Conservation (phyloP, 208 protist species). For the Blastocrithidia nonstop region DNA sequence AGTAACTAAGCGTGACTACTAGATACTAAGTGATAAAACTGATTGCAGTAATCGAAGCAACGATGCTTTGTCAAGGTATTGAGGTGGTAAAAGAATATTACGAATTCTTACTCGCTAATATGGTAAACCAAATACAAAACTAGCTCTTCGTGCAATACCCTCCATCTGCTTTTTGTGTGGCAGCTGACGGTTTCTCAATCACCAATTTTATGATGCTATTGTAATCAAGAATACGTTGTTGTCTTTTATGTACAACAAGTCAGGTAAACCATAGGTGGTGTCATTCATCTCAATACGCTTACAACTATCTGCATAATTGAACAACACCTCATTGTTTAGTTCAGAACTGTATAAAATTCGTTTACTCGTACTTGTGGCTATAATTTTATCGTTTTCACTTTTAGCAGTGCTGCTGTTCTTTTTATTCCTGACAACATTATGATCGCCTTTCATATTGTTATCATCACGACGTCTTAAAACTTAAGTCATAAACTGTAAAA, state of each 20-base stretch:
- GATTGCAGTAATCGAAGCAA: conserved; percentile 36
- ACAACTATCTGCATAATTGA: conserved; percentile 59
- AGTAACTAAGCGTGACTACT: conserved; percentile 11
- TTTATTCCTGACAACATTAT: too few species aligned
- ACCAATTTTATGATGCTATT: conserved; percentile 68
- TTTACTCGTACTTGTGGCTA: conserved; percentile 3
- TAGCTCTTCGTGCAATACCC: conserved; percentile 55
- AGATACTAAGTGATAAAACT: conserved; percentile 16
- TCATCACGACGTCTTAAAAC: conserved; percentile 7
- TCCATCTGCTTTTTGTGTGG: conserved; percentile 72
- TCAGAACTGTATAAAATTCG: conserved; percentile 22
- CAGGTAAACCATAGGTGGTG: conserved; percentile 44
- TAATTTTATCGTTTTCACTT: conserved; percentile 8
- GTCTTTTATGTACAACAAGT: conserved; percentile 61
- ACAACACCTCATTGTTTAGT: conserved; percentile 30
- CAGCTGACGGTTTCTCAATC: conserved; percentile 66
- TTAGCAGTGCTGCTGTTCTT: too few species aligned
- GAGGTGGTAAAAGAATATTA: conserved; percentile 60
- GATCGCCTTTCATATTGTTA: background rate
- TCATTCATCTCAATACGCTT: conserved; percentile 35
- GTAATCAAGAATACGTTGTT: conserved; percentile 60
- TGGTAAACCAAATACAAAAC: conserved; percentile 65
- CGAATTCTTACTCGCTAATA: conserved; percentile 47
- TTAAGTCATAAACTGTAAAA: conserved; percentile 28
- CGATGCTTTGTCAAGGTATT: conserved; percentile 53